Evolutionary conservation across 2,329 filamentous ascomycete genomes (phyloP), one percentile per base, ranked within the genome.

Genomic region (Talaromyces sp.): DNA sequence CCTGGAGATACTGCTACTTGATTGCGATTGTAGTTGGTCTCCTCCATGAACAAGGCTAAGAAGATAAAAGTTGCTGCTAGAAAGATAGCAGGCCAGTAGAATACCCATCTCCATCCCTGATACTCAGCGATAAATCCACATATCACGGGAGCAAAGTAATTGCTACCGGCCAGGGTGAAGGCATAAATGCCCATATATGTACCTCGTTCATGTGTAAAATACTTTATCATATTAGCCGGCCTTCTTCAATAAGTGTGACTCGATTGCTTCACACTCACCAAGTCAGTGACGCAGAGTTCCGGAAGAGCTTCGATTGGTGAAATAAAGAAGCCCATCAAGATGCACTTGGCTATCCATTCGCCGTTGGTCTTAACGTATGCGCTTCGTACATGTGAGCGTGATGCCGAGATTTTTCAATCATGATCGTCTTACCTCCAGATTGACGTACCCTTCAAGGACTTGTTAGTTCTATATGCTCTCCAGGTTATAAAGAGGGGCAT

Each of bases 31-130:
- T 82, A 85, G 72, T 84, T 85, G 3, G 84, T 85, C 70, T 86
- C 84, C 69, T 86, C 84, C 79, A 85, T 82, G 72, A 82, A 82
- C 68, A 85, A 82, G 73, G 84, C 84, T 0, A 84, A 73, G 64
- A 85, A 81, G 1, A 83, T 69, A 39, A 83, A 79, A 0, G 77
- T 78, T 1, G 75, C 72, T 1, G 72, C 83, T 37, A 74, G 73
- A 69, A 85, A 84, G 27, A 85, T 84, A 4, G 82, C 81, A 11
- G 81, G 81, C 80, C 81, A 85, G 72, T 83, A 82, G 67, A 82
- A 76, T 0, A 81, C 80, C 80, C 80, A 83, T 68, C 74, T 62
- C 81, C 81, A 83, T 2, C 80, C 79, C 57, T 81, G 78, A 31
- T 78, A 78, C 59, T 82, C 73, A 4, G 75, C 75, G 49, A 83